Conservation (phyloP, 257 asterid genomes). For the Salvia rosmarinus region DNA sequence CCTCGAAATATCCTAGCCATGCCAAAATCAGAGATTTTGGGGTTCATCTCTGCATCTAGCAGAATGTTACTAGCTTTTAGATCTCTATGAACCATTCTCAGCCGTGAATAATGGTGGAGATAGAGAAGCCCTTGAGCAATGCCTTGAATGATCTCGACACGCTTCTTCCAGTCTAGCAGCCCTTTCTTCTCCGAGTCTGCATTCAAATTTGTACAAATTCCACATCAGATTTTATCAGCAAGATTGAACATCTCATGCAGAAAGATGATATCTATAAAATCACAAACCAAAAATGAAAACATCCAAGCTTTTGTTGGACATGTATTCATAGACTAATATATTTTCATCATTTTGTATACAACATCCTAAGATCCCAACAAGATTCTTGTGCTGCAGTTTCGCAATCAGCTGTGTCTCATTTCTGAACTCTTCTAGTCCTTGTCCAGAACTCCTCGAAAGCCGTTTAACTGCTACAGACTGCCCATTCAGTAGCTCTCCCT, state of each 20-base stretch:
- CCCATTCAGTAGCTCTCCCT: background rate
- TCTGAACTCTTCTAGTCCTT: background rate
- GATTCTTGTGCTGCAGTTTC: background rate
- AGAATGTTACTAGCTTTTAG: constrained; percentile 1
- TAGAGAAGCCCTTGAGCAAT: constrained; percentile 8
- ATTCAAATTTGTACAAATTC: background rate
- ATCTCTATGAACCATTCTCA: background rate
- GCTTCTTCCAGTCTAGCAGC: constrained; percentile 30
- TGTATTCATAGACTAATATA: too few species aligned
- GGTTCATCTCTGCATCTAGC: background rate
- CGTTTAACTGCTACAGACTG: background rate
- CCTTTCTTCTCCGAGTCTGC: constrained; percentile 20
- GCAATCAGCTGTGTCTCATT: background rate
- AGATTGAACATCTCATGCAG: too few species aligned
- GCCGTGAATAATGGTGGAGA: background rate
- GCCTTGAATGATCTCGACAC: background rate
- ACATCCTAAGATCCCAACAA: constrained; percentile 17
- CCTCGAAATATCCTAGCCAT: constrained; percentile 32
- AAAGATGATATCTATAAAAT: too few species aligned
- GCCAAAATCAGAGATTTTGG: constrained; percentile 9
- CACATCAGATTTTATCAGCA: background rate
- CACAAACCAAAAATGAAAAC: constrained; percentile 21
- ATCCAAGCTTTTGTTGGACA: background rate
- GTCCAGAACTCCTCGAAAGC: background rate
- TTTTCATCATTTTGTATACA: background rate